Evolutionary conservation across 352 stramenopile genomes (phyloP).

Genomic region (Phytophthora europaea): DNA sequence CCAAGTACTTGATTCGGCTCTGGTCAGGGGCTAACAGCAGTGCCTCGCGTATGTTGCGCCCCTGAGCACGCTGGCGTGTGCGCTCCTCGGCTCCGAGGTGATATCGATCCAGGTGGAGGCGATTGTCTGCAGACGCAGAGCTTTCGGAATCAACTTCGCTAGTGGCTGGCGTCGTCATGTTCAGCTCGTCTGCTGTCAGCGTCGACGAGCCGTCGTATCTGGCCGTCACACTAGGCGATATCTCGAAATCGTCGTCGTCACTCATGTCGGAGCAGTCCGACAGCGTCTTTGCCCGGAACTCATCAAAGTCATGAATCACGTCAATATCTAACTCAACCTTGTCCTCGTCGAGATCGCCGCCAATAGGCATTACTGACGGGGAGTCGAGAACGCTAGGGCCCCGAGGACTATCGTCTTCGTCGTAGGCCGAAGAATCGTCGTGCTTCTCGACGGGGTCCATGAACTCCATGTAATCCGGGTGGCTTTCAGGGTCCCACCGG

Average conservation of each 20-base stretch:
- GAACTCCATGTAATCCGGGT: constrained; percentile 90
- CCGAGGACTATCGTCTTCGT: constrained; percentile 43
- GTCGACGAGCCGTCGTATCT: constrained; percentile 46
- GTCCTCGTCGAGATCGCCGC: constrained; percentile 66
- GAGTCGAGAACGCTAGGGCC: constrained; percentile 41
- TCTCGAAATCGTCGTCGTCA: constrained; percentile 76
- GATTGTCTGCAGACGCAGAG: constrained; percentile 22
- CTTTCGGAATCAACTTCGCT: constrained; percentile 43
- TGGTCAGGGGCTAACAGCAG: constrained; percentile 81
- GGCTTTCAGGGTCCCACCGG: constrained; percentile 86
- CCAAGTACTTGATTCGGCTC: constrained; percentile 89
- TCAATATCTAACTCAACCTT: constrained; percentile 83
- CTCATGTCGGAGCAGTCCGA: constrained; percentile 89
- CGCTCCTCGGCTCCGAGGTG: constrained; percentile 73
- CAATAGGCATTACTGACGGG: constrained; percentile 54
- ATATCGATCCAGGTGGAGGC: constrained; percentile 58
- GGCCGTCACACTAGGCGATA: constrained; percentile 45
- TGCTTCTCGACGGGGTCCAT: constrained; percentile 69
- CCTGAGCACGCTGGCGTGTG: constrained; percentile 81
- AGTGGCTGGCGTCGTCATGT: constrained; percentile 36
- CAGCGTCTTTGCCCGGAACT: constrained; percentile 71
- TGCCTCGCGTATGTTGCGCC: constrained; percentile 81
- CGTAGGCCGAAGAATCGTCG: constrained; percentile 40
- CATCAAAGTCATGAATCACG: constrained; percentile 86
- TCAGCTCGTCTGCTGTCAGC: constrained; percentile 40